A percentile compares a stretch with the other conserved stretches of the same genome.
These are phyloP conservation scores for Gleditsia sinensis DNA, from an alignment of 306 rosid species.

Conservation along the genomic window DNA sequence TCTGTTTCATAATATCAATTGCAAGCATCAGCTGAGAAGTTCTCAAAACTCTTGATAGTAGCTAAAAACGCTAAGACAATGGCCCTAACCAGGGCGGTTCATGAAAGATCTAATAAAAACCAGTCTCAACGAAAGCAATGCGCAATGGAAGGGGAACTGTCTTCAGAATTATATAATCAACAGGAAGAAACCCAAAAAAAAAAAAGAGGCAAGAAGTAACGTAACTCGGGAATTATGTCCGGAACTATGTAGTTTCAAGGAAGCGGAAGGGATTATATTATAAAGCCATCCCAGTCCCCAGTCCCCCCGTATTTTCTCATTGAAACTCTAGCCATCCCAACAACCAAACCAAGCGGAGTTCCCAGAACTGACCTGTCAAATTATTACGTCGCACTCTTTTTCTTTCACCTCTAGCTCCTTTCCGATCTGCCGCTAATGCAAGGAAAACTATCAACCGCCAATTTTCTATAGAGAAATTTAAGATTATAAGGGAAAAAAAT, in stretches of 20 bases:
- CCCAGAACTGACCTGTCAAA: background rate
- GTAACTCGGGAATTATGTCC: background rate
- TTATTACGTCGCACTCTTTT: constrained; percentile 6
- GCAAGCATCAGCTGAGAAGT: background rate
- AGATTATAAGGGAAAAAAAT: background rate
- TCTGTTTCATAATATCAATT: constrained; percentile 25
- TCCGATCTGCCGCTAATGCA: background rate
- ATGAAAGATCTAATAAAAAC: background rate
- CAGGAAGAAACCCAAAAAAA: no score
- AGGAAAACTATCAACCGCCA: background rate
- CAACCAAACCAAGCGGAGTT: background rate
- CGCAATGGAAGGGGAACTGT: background rate
- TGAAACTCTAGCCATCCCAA: background rate
- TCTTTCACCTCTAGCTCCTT: background rate
- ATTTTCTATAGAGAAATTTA: background rate
- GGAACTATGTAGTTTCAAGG: background rate
- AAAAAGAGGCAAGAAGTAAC: background rate
- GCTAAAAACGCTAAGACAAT: background rate
- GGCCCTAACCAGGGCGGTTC: background rate
- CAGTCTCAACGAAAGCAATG: constrained; percentile 6
- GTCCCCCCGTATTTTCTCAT: background rate
- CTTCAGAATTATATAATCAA: background rate
- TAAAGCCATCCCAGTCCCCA: background rate
- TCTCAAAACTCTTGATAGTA: background rate
- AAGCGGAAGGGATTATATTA: background rate